Evolutionary conservation across 345 rosid genomes (phyloP), one percentile per base, ranked within the genome.

Genomic region (Isatis tinctoria): DNA sequence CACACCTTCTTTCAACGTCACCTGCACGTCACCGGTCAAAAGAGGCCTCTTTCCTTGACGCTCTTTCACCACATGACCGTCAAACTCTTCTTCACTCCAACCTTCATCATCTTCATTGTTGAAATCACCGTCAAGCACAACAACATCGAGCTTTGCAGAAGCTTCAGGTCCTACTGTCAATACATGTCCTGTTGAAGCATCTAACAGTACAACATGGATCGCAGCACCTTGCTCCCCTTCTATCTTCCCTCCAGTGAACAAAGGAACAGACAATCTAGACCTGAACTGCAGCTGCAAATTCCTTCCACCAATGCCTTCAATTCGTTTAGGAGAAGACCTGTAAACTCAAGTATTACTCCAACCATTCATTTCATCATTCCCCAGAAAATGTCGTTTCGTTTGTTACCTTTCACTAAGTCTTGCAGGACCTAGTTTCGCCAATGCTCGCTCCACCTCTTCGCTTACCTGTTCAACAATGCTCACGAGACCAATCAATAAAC

Each of bases 211-310:
- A 5, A 89, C 51, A 71, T 89, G 98, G 69, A 96, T 88, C 11
- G 97, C 89, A 72, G 88, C 89, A 70, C 98, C 97, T 78, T 89
- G 98, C 74, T 96, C 98, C 8, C 99, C 98, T 81, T 96, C 99
- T 5, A 92, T 94, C 80, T 89, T 96, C 26, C 96, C 99, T 72
- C 99, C 99, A 0, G 97, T 96, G 69, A 90, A 96, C 69, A 92
- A 88, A 69, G 98, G 97, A 67, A 90, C 97, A 16, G 95, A 87
- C 82, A 92, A 51, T 88, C 88, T 87, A 36, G 96, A 84, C 82
- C 85, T 84, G 82, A 96, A 90, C 8, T 84, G 91, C 67, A 96
- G 82, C 87, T 89, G 98, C 76, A 96, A 69, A 65, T 83, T 92
- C 80, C 91, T 79, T 39, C 97, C 98, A 84, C 83, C 89, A 0